A percentile compares a stretch with the other conserved stretches of the same genome.
phyloP scores from a whole-genome alignment of 495 filamentous ascomycete species.

The Parathielavia appendiculata region DNA sequence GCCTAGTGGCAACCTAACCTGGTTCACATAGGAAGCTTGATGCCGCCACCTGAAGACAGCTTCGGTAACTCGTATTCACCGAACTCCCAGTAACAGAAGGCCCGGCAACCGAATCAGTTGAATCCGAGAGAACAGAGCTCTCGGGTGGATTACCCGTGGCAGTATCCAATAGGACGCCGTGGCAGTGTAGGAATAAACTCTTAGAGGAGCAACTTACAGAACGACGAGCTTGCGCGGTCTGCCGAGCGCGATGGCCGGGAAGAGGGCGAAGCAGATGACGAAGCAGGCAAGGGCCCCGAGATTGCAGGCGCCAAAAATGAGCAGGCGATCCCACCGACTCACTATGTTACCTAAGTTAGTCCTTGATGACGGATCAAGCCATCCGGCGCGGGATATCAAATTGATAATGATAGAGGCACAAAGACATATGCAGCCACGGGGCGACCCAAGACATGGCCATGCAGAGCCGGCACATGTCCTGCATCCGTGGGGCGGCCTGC shows the following conservation, averaged over 20 bases:
- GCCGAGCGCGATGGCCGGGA: slow-evolving; percentile 64
- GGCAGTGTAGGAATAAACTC: neutral
- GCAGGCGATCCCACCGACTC: slow-evolving; percentile 91
- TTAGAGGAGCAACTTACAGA: slow-evolving; percentile 61
- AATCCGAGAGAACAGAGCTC: neutral
- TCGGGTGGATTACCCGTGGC: neutral
- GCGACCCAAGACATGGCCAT: slow-evolving; percentile 35
- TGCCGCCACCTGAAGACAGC: neutral
- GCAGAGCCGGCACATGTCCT: slow-evolving; percentile 38
- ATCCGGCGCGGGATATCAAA: neutral
- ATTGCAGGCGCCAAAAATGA: slow-evolving; percentile 90
- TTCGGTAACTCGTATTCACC: neutral
- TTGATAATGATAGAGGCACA: neutral
- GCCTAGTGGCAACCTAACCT: neutral
- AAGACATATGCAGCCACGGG: neutral
- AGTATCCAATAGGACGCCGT: too few relatives aligned
- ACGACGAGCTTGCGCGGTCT: slow-evolving; percentile 92
- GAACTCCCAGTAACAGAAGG: neutral
- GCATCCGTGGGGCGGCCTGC: slow-evolving; percentile 22
- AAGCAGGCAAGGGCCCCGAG: slow-evolving; percentile 87
- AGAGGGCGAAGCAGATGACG: slow-evolving; percentile 82
- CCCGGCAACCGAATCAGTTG: neutral
- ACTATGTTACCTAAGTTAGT: slow-evolving; percentile 55
- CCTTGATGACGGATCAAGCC: slow-evolving; percentile 15
- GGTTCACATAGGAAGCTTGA: neutral